A percentile compares a stretch with the other conserved stretches of the same genome.
These are phyloP conservation scores for Lepidopterella palustris DNA, from an alignment of 495 filamentous ascomycete genomes.

Conservation along the genomic window DNA sequence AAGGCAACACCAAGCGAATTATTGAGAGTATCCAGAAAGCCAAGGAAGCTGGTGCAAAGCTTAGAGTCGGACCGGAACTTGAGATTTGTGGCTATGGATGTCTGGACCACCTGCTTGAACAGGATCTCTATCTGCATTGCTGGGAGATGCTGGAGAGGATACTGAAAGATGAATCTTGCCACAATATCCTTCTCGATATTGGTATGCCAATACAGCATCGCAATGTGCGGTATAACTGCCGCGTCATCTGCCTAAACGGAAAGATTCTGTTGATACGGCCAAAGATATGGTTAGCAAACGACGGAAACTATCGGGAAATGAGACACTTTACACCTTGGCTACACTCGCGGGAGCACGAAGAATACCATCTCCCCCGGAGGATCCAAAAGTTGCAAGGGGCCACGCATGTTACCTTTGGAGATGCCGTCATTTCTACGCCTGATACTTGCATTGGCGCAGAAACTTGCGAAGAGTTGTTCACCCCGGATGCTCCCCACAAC, in stretches of 20 bases:
- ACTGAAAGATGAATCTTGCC: slow-evolving; percentile 54
- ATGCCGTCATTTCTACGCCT: slow-evolving; percentile 63
- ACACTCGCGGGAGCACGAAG: slow-evolving; percentile 54
- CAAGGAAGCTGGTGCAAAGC: slow-evolving; percentile 59
- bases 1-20: slow-evolving; percentile 70
- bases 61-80: slow-evolving; percentile 72
- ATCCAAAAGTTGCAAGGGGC: slow-evolving; percentile 56
- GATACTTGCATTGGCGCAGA: slow-evolving; percentile 62
- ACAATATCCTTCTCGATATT: slow-evolving; percentile 67
- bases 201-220: slow-evolving; percentile 51
- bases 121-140: slow-evolving; percentile 51
- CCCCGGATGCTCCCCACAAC: slow-evolving; percentile 39
- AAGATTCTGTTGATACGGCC: slow-evolving; percentile 63
- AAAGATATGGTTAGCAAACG: slow-evolving; percentile 70
- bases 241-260: slow-evolving; percentile 53
- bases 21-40: slow-evolving; percentile 66
- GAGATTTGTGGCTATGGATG: slow-evolving; percentile 60
- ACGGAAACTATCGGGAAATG: slow-evolving; percentile 66
- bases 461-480: slow-evolving; percentile 38
- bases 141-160: slow-evolving; percentile 67
- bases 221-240: slow-evolving; percentile 66
- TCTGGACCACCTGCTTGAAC: slow-evolving; percentile 65
- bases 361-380: slow-evolving; percentile 64
- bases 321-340: slow-evolving; percentile 66
- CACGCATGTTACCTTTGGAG: slow-evolving; percentile 63